phyloP scores from a whole-genome alignment of 441 rosid species.

The Lepidium campestre region DNA sequence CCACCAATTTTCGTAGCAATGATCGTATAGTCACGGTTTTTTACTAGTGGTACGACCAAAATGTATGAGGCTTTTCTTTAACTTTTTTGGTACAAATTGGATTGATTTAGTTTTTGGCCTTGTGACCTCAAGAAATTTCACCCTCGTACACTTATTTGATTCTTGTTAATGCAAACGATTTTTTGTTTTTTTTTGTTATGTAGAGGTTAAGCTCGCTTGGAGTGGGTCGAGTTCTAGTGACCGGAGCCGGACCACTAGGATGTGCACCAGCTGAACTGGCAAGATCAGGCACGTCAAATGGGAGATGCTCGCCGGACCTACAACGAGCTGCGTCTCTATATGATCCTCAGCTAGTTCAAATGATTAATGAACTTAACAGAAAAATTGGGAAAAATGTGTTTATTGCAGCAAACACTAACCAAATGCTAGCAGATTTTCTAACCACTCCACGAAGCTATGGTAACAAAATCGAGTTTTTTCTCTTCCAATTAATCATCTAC shows the following conservation, averaged over 20 bases:
- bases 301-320: constrained; percentile 44
- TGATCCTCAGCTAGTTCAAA: constrained; percentile 50
- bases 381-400: constrained; percentile 40
- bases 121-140: background rate
- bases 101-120: background rate
- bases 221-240: constrained; percentile 61
- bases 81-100: background rate
- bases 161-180: background rate
- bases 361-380: constrained; percentile 39
- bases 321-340: constrained; percentile 50
- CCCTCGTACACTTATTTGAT: background rate
- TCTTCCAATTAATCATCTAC: background rate
- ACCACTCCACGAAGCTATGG: constrained; percentile 43
- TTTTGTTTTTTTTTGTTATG: background rate
- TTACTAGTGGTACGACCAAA: background rate
- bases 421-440: constrained; percentile 46
- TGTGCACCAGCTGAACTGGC: constrained; percentile 74
- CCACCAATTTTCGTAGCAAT: no score
- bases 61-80: background rate
- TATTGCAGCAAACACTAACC: constrained; percentile 44
- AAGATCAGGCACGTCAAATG: constrained; percentile 31
- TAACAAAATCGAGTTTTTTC: background rate
- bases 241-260: constrained; percentile 77
- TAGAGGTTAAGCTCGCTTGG: constrained; percentile 62
- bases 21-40: no score